Conservation (phyloP, 257 asterid genomes). For the Rauvolfia tetraphylla region DNA sequence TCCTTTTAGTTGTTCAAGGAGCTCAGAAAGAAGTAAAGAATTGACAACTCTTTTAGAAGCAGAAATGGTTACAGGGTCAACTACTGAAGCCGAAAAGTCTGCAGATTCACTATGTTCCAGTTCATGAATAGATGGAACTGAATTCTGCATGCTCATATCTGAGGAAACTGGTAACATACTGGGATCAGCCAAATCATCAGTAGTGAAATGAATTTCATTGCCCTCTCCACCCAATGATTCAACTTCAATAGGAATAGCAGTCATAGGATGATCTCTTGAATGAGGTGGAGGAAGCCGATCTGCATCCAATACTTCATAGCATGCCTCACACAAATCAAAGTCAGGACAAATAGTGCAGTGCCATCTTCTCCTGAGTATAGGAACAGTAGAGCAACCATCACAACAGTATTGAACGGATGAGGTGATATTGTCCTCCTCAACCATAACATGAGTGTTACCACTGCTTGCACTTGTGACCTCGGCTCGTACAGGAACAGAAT, state of each 20-base stretch:
- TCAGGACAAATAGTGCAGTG: slow-evolving; percentile 98
- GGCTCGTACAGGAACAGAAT: slow-evolving; percentile 53
- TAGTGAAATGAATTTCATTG: slow-evolving; percentile 71
- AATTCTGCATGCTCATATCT: slow-evolving; percentile 51
- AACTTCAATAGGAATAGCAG: slow-evolving; percentile 94
- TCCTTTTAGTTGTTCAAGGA: slow-evolving; percentile 93
- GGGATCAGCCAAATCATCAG: slow-evolving; percentile 65
- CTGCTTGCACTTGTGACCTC: slow-evolving; percentile 53
- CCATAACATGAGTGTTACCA: slow-evolving; percentile 70
- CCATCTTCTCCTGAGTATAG: slow-evolving; percentile 94
- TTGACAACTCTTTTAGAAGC: slow-evolving; percentile 97
- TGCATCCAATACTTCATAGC: slow-evolving; percentile 89
- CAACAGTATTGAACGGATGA: slow-evolving; percentile 98
- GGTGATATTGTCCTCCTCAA: slow-evolving; percentile 87
- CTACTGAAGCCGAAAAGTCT: slow-evolving; percentile 63
- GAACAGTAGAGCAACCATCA: slow-evolving; percentile 99
- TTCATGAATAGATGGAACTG: slow-evolving; percentile 72
- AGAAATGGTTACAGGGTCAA: slow-evolving; percentile 89
- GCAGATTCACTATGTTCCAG: slow-evolving; percentile 72
- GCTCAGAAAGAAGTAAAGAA: slow-evolving; percentile 86
- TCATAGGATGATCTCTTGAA: slow-evolving; percentile 93
- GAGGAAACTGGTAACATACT: slow-evolving; percentile 59
- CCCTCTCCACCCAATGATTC: slow-evolving; percentile 84
- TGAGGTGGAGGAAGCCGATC: slow-evolving; percentile 94
- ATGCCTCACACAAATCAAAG: slow-evolving; percentile 96